Evolutionary conservation across 2,329 filamentous ascomycete species (phyloP).

Genomic region (Colletotrichum sublineola): DNA sequence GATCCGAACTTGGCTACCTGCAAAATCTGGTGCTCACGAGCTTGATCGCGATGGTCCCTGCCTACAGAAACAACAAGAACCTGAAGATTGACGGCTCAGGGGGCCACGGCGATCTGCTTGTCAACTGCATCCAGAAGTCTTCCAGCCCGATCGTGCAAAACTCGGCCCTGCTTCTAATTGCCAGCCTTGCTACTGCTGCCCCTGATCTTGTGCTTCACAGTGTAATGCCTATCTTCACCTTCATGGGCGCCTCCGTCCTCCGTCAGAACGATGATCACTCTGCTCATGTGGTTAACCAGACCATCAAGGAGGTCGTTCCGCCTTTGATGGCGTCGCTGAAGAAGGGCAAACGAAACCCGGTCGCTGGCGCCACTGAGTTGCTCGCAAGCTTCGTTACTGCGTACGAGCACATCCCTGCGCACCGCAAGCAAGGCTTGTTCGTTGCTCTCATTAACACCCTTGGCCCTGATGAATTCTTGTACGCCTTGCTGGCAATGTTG

Average conservation of each 20-base stretch:
- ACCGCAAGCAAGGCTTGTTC: constrained; percentile 86
- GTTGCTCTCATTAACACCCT: constrained; percentile 87
- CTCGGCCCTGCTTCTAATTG: constrained; percentile 87
- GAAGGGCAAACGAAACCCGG: constrained; percentile 81
- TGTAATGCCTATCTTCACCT: constrained; percentile 99
- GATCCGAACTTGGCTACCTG: constrained; percentile 90
- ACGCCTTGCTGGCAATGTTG: constrained; percentile 88
- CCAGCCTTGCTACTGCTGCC: constrained; percentile 85
- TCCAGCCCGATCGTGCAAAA: constrained; percentile 95
- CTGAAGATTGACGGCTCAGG: constrained; percentile 81
- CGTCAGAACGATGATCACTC: constrained; percentile 97
- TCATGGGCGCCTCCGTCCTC: constrained; percentile 93
- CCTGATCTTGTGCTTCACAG: constrained; percentile 95
- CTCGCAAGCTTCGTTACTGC: constrained; percentile 96
- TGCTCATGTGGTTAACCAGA: constrained; percentile 94
- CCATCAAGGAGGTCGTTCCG: constrained; percentile 93
- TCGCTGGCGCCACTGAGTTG: constrained; percentile 87
- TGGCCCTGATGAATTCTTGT: constrained; percentile 88
- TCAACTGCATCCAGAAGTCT: constrained; percentile 93
- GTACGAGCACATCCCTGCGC: constrained; percentile 93
- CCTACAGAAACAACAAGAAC: constrained; percentile 71
- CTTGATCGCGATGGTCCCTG: constrained; percentile 85
- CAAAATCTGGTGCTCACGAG: constrained; percentile 87
- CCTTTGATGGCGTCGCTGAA: constrained; percentile 88
- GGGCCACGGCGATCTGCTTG: constrained; percentile 89